These are phyloP conservation scores for Chrysosporium queenslandicum DNA, from an alignment of 2,329 filamentous ascomycete species.

Conservation along the genomic window DNA sequence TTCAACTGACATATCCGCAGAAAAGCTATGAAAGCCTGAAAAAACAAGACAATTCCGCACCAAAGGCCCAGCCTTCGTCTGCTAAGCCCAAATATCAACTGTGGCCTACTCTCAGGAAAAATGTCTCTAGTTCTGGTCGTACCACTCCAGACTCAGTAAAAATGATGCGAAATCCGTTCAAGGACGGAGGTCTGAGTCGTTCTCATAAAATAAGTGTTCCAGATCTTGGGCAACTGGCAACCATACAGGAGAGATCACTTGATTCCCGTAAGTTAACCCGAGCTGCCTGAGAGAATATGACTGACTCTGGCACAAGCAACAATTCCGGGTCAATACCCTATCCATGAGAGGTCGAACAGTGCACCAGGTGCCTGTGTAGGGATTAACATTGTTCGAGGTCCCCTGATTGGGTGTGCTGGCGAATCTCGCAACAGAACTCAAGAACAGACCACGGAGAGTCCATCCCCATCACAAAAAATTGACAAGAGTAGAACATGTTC, in stretches of 20 bases:
- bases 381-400: conserved; percentile 11
- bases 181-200: conserved; percentile 14
- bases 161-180: conserved; percentile 13
- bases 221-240: conserved; percentile 18
- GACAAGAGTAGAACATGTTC: conserved; percentile 14
- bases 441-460: conserved; percentile 4
- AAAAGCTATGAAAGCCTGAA: conserved; percentile 10
- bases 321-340: conserved; percentile 22
- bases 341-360: conserved; percentile 23
- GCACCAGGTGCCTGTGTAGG: conserved; percentile 18
- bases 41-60: conserved; percentile 1
- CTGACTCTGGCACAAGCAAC: conserved; percentile 20
- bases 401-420: conserved; percentile 11
- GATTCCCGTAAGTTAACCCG: conserved; percentile 23
- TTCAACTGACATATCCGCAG: neutral
- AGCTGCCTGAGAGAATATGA: neutral
- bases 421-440: conserved; percentile 13
- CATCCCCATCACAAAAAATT: conserved; percentile 6
- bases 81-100: conserved; percentile 20
- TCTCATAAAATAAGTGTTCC: conserved; percentile 20
- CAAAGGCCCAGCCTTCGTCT: conserved; percentile 13
- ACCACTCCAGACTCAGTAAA: conserved; percentile 16
- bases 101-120: conserved; percentile 20
- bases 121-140: conserved; percentile 11
- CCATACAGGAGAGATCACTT: conserved; percentile 15